A percentile compares a stretch with the other conserved stretches of the same genome.
These are phyloP conservation scores for Cryptococcus sp. DNA, from an alignment of 1,284 basidiomycete species.

Conservation along the genomic window DNA sequence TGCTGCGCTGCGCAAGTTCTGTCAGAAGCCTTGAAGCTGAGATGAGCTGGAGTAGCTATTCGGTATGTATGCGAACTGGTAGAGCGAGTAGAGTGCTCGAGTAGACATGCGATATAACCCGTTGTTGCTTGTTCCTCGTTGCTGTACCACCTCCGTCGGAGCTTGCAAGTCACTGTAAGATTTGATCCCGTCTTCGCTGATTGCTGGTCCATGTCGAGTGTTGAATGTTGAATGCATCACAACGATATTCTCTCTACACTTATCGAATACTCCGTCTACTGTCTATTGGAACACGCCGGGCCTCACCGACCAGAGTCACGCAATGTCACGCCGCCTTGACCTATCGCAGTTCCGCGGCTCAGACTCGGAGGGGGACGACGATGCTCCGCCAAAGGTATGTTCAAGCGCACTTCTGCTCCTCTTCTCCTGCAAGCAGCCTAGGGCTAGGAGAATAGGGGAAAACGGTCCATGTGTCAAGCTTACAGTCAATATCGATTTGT, in stretches of 20 bases:
- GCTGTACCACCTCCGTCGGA: no score
- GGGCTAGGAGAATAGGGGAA: no score
- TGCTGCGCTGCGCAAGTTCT: no score
- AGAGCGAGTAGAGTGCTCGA: no score
- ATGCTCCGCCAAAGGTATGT: slow-evolving; percentile 35
- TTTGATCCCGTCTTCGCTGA: slow-evolving; percentile 8
- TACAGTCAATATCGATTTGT: background rate
- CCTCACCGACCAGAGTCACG: background rate
- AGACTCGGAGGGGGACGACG: slow-evolving; percentile 48
- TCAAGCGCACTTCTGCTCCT: background rate
- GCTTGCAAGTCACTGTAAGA: background rate
- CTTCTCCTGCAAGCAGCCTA: background rate
- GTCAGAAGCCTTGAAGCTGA: no score
- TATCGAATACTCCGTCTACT: background rate
- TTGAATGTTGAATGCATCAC: background rate
- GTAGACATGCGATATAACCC: no score
- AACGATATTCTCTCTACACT: background rate
- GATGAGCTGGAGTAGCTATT: no score
- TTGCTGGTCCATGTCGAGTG: background rate
- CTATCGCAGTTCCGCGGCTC: slow-evolving; percentile 51
- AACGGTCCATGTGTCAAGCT: no score
- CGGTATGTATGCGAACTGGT: no score
- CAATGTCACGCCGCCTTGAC: slow-evolving; percentile 37
- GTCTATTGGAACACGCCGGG: no score
- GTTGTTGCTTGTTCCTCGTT: no score